Evolutionary conservation across 2,329 filamentous ascomycete species (phyloP).

Genomic region (Hymenotorrendiella dingleyae): DNA sequence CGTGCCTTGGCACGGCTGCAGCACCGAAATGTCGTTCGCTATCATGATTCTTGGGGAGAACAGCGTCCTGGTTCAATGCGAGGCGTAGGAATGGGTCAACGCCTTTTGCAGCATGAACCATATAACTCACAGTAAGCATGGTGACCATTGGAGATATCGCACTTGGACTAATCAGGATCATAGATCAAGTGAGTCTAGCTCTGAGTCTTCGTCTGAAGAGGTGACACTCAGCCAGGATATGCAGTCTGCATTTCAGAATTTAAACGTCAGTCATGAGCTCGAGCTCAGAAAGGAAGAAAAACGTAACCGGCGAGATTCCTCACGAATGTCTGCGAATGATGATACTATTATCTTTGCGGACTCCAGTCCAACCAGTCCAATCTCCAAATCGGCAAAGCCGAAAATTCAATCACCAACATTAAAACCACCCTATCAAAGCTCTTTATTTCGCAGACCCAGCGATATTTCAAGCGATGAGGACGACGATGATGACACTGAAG

Average conservation of each 20-base stretch:
- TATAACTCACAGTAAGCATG: slow-evolving; percentile 5
- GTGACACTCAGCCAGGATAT: too few species aligned
- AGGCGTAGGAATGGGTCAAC: background rate
- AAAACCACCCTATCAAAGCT: background rate
- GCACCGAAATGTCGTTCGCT: slow-evolving; percentile 61
- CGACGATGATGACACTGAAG: slow-evolving; percentile 10
- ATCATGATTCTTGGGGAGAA: slow-evolving; percentile 61
- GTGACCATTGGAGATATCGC: background rate
- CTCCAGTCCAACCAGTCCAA: background rate
- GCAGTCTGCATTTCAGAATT: background rate
- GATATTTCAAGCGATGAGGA: slow-evolving; percentile 9
- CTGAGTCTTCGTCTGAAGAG: background rate
- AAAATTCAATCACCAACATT: background rate
- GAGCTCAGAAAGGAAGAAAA: slow-evolving; percentile 5
- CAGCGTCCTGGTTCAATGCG: slow-evolving; percentile 20
- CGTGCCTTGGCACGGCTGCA: slow-evolving; percentile 48
- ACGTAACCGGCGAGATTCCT: background rate
- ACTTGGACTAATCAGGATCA: background rate
- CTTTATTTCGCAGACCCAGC: slow-evolving; percentile 8
- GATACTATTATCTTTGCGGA: slow-evolving; percentile 5
- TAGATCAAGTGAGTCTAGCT: background rate
- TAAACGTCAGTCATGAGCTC: slow-evolving; percentile 1
- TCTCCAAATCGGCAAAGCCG: background rate
- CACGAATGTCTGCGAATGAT: background rate
- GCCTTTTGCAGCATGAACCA: background rate